Evolutionary conservation across 2,329 filamentous ascomycete species (phyloP), one percentile per base, ranked within the genome.

Genomic region (Arthrinium phaeospermum): DNA sequence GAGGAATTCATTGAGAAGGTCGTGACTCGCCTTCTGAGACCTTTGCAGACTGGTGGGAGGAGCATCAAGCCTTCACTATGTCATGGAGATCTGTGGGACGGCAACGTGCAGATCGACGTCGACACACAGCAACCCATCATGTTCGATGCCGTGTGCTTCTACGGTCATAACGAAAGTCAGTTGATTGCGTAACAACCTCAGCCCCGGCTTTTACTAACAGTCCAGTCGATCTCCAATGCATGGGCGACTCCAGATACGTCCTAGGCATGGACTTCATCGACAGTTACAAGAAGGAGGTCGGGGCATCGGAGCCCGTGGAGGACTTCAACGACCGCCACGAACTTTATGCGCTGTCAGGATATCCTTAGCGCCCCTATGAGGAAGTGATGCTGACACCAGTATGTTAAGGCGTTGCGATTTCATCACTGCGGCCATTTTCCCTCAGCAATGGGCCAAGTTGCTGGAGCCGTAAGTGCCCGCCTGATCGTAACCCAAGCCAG

Each of bases 71-170:
- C 53, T 22, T 61, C 53, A 5, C 30, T 61, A 16, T 61, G 53
- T 8, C 53, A 84, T 57, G 78, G 78, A 16, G 79, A 82, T 69
- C 73, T 81, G 8, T 80, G 79, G 79, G 75, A 75, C 70, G 78
- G 76, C 2, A 82, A 81, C 68, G 74, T 76, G 7, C 57, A 74
- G 22, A 75, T 74, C 10, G 77, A 77, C 37, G 72, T 73, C 3
- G 76, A 77, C 22, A 78, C 75, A 1, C 73, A 75, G 19, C 72
- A 76, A 61, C 76, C 76, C 10, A 74, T 81, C 16, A 70, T 82
- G 2, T 81, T 78, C 69, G 78, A 81, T 64, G 75, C 80, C 13
- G 1, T 76, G 75, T 61, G 77, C 73, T 78, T 79, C 57, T 81
- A 79, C 53, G 80, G 76, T 2, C 80, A 81, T 45, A 78, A 79